Evolutionary conservation across 2,329 filamentous ascomycete species (phyloP).

Genomic region (Pseudofabraea citricarpa): DNA sequence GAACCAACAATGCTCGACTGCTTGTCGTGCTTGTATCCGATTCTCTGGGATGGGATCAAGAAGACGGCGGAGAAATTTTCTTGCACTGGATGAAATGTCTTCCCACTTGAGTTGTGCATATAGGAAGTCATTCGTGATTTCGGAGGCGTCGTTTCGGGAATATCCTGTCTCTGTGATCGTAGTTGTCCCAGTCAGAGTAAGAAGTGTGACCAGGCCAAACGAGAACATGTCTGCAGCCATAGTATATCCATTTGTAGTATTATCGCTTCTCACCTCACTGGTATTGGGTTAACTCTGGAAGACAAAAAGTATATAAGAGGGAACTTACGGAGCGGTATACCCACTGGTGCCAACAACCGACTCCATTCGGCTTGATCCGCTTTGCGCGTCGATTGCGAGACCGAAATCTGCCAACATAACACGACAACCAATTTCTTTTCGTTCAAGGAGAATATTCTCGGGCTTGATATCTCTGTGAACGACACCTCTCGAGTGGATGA

Average conservation of each 20-base stretch:
- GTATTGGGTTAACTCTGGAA: slow-evolving; percentile 5
- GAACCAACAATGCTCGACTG: slow-evolving; percentile 32
- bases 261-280: slow-evolving; percentile 18
- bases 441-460: slow-evolving; percentile 27
- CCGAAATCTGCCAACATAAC: slow-evolving; percentile 29
- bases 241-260: slow-evolving; percentile 19
- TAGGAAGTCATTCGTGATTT: neutral
- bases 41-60: slow-evolving; percentile 25
- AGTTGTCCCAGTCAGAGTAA: slow-evolving; percentile 18
- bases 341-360: slow-evolving; percentile 25
- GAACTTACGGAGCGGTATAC: slow-evolving; percentile 26
- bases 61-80: slow-evolving; percentile 31
- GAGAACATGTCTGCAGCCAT: slow-evolving; percentile 27
- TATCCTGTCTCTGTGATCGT: neutral
- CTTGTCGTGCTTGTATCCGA: slow-evolving; percentile 30
- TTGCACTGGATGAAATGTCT: slow-evolving; percentile 19
- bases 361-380: slow-evolving; percentile 16
- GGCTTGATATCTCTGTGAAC: slow-evolving; percentile 28
- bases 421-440: slow-evolving; percentile 22
- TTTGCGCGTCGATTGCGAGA: slow-evolving; percentile 18
- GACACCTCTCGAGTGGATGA: slow-evolving; percentile 23
- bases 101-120: slow-evolving; percentile 1
- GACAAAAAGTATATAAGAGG: neutral
- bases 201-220: slow-evolving; percentile 22
- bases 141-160: neutral